These are phyloP conservation scores for Neurospora sp. DNA, from an alignment of 495 filamentous ascomycete genomes.

Conservation along the genomic window DNA sequence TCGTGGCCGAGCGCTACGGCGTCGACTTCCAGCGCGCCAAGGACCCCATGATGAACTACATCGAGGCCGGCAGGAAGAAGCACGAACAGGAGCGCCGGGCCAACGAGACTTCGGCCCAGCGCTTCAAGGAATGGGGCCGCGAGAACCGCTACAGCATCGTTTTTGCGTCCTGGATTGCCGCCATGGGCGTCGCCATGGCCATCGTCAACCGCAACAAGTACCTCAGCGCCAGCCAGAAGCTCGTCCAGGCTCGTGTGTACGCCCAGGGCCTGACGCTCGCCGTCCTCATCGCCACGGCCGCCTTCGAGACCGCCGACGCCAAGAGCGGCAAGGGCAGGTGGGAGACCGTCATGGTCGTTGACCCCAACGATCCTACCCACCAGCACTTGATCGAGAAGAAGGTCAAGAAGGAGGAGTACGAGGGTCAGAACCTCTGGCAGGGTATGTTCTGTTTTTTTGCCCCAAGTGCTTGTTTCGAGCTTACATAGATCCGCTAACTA, in stretches of 20 bases:
- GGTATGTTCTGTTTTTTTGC: conserved; percentile 35
- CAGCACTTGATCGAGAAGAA: conserved; percentile 63
- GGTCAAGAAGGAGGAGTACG: conserved; percentile 61
- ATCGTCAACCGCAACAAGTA: conserved; percentile 72
- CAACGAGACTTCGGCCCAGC: conserved; percentile 33
- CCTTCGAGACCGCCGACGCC: conserved; percentile 81
- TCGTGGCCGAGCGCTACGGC: conserved; percentile 72
- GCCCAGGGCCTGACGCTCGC: conserved; percentile 91
- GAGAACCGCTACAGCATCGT: conserved; percentile 89
- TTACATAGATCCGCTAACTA: not conserved
- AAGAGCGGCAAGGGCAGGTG: conserved; percentile 64
- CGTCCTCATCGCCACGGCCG: conserved; percentile 78
- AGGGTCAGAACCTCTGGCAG: conserved; percentile 81
- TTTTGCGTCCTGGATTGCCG: conserved; percentile 69
- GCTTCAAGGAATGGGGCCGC: conserved; percentile 49
- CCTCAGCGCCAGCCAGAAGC: conserved; percentile 70
- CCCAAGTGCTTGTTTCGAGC: not conserved
- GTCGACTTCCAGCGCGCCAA: conserved; percentile 60
- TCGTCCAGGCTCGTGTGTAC: conserved; percentile 95
- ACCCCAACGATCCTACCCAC: conserved; percentile 61
- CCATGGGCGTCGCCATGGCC: conserved; percentile 66
- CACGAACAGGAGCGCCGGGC: conserved; percentile 29
- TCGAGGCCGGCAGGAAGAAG: conserved; percentile 44
- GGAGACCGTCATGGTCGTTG: conserved; percentile 62
- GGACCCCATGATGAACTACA: conserved; percentile 56